Conservation (phyloP, 2,329 filamentous ascomycete species). For the Aureobasidium sp. region DNA sequence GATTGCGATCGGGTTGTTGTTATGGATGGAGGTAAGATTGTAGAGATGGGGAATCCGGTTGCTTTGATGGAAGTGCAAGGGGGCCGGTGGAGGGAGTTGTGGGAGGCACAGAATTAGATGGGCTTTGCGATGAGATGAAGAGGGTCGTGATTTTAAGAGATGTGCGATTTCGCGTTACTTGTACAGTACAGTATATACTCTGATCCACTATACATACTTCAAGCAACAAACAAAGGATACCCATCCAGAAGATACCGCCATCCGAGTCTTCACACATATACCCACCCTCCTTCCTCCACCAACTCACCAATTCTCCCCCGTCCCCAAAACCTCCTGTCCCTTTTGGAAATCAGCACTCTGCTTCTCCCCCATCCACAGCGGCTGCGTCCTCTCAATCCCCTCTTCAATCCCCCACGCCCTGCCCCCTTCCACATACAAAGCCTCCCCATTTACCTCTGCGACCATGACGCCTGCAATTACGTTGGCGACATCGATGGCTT, state of each 20-base stretch:
- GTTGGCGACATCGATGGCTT: conserved; percentile 34
- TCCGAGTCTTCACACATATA: background rate
- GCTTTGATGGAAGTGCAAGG: background rate
- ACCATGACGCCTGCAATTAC: conserved; percentile 33
- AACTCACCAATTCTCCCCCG: conserved; percentile 21
- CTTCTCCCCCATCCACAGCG: conserved; percentile 39
- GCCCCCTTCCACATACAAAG: conserved; percentile 39
- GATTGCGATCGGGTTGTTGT: conserved; percentile 48
- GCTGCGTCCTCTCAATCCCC: conserved; percentile 35
- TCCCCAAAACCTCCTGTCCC: conserved; percentile 31
- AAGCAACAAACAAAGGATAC: too few species aligned
- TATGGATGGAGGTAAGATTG: conserved; percentile 43
- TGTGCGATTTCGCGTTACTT: too few species aligned
- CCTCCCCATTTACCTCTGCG: conserved; percentile 34
- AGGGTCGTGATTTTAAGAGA: too few species aligned
- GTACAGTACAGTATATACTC: too few species aligned
- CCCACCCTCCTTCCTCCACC: background rate
- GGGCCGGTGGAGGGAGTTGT: background rate
- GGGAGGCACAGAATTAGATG: conserved; percentile 1
- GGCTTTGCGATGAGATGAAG: too few species aligned
- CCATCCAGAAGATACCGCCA: too few species aligned
- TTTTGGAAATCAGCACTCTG: conserved; percentile 29
- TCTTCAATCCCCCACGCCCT: conserved; percentile 40
- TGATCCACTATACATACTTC: too few species aligned
- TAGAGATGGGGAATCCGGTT: conserved; percentile 32